These are phyloP conservation scores for Mortierella hygrophila DNA, from an alignment of 192 early-diverging fungal species.

Conservation along the genomic window DNA sequence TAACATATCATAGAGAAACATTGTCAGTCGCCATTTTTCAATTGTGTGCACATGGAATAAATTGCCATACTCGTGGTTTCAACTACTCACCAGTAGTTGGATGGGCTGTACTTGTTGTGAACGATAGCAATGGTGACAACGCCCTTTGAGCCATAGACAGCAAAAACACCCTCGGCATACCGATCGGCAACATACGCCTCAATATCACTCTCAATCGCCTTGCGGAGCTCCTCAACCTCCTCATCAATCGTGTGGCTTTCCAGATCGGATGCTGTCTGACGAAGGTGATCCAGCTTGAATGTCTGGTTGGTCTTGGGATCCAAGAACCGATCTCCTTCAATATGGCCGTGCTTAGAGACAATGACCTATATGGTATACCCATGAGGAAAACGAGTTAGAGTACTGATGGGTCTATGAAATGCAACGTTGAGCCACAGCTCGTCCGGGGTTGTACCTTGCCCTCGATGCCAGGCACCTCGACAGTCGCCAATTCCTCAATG, in stretches of 20 bases:
- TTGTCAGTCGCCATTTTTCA: neutral
- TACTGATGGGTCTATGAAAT: neutral
- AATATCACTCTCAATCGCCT: constrained; percentile 73
- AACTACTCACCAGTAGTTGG: constrained; percentile 87
- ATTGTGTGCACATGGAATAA: neutral
- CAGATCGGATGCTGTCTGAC: constrained; percentile 58
- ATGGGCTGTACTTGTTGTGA: constrained; percentile 92
- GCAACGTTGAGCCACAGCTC: neutral
- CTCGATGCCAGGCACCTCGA: constrained; percentile 75
- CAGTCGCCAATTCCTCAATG: constrained; percentile 83
- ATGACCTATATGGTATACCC: constrained; percentile 66
- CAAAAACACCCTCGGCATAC: constrained; percentile 79
- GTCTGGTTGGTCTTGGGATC: constrained; percentile 78
- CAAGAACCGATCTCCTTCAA: constrained; percentile 76
- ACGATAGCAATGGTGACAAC: constrained; percentile 77
- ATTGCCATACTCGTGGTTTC: no score
- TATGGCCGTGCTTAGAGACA: constrained; percentile 78
- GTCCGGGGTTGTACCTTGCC: constrained; percentile 58
- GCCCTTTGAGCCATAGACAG: constrained; percentile 74
- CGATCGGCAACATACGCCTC: constrained; percentile 79
- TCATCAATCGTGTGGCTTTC: constrained; percentile 48
- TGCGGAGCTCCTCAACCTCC: constrained; percentile 54
- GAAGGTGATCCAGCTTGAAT: constrained; percentile 88
- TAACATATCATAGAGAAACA: constrained; percentile 17
- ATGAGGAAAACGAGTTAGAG: neutral